A percentile compares a stretch with the other conserved stretches of the same genome.
phyloP scores from a whole-genome alignment of 345 rosid species.

The Rhodomyrtus tomentosa region DNA sequence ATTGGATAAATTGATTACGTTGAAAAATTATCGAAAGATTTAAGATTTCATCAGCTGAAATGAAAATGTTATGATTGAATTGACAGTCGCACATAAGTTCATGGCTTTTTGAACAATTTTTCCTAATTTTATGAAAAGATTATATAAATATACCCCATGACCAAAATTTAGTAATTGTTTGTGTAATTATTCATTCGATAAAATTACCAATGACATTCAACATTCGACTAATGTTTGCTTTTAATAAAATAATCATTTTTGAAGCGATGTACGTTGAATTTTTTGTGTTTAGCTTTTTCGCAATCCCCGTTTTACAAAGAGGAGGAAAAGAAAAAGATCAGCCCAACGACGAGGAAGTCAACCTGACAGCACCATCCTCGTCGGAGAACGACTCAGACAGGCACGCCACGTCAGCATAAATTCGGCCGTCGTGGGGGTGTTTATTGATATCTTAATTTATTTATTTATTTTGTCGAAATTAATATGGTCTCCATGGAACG shows the following conservation, averaged over 20 bases:
- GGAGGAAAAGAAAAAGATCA: background rate
- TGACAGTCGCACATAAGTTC: fast-evolving
- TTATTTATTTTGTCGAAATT: no score
- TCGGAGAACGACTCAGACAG: background rate
- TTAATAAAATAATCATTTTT: background rate
- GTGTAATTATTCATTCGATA: no score
- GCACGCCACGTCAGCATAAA: background rate
- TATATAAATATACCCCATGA: no score
- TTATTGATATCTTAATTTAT: background rate
- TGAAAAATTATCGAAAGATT: background rate
- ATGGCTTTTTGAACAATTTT: background rate
- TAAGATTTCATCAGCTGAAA: background rate
- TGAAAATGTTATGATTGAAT: background rate
- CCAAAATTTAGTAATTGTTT: no score
- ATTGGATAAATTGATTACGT: background rate
- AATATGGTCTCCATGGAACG: background rate
- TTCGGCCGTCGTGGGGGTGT: background rate
- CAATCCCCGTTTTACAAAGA: background rate
- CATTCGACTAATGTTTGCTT: no score
- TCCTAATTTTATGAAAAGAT: no score
- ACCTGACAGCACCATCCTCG: background rate
- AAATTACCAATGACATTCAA: no score
- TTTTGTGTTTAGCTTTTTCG: background rate
- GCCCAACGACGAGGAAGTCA: background rate
- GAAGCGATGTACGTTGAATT: background rate